Percentiles rank a stretch among this genome's conserved stretches.
Conservation (phyloP, 306 rosid genomes). For the Glycine tomentella region DNA sequence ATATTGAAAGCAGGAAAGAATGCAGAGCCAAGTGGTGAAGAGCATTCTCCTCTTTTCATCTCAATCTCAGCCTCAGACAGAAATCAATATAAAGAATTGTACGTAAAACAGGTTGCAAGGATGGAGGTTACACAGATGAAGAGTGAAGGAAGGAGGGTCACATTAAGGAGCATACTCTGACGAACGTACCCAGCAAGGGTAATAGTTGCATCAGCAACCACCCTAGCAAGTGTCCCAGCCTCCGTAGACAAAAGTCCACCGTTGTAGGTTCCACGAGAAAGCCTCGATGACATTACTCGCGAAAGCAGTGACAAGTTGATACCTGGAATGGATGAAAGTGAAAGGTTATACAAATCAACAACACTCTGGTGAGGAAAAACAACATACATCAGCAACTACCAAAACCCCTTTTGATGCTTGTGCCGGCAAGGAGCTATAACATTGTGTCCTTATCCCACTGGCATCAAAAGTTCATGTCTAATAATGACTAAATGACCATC, state of each 20-base stretch:
- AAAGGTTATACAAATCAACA: constrained; percentile 2
- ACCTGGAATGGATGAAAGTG: constrained; percentile 58
- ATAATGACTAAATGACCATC: not conserved
- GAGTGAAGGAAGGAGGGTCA: constrained; percentile 87
- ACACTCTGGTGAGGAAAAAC: not conserved
- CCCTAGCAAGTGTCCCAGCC: constrained; percentile 96
- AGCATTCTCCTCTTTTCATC: constrained; percentile 33
- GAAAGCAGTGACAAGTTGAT: constrained; percentile 95
- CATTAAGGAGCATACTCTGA: constrained; percentile 76
- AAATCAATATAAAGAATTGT: constrained; percentile 81
- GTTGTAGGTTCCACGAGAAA: constrained; percentile 95
- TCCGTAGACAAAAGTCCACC: constrained; percentile 94
- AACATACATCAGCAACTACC: too few relatives aligned
- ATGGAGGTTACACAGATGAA: constrained; percentile 80
- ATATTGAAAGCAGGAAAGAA: constrained; percentile 28
- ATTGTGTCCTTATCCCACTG: not conserved
- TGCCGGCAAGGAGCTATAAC: not conserved
- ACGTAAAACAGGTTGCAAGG: constrained; percentile 84
- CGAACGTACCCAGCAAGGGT: constrained; percentile 86
- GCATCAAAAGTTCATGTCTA: not conserved
- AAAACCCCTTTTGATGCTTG: too few relatives aligned
- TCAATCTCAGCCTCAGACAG: constrained; percentile 2
- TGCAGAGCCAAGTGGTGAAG: constrained; percentile 11
- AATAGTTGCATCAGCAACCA: constrained; percentile 88
- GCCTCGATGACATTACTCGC: constrained; percentile 95